A percentile compares a stretch with the other conserved stretches of the same genome.
These are phyloP conservation scores for Penicillium angulare DNA, from an alignment of 495 filamentous ascomycete species.

Conservation along the genomic window DNA sequence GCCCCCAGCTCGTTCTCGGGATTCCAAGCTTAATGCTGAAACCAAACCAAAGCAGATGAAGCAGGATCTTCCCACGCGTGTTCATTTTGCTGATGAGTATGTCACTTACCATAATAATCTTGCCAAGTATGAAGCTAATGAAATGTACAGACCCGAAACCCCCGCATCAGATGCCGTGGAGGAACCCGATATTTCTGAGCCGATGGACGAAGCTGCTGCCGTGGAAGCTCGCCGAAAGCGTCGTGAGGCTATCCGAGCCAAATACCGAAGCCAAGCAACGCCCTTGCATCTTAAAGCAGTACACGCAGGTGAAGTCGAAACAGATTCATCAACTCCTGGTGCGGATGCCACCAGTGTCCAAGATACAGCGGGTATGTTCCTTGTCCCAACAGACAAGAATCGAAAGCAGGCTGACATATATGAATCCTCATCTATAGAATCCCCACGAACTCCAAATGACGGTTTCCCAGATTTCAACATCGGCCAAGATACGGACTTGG, in stretches of 20 bases:
- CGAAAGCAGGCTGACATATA: slow-evolving; percentile 4
- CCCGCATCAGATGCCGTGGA: slow-evolving; percentile 15
- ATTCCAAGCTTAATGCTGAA: slow-evolving; percentile 65
- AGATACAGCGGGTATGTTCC: slow-evolving; percentile 27
- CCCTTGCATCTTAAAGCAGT: slow-evolving; percentile 77
- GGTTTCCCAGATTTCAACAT: slow-evolving; percentile 56
- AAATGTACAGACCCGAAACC: slow-evolving; percentile 7
- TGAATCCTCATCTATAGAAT: neutral
- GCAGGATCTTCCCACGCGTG: slow-evolving; percentile 34
- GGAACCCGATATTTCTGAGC: slow-evolving; percentile 39
- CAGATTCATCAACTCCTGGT: slow-evolving; percentile 53
- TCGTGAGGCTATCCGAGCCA: slow-evolving; percentile 86
- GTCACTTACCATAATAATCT: slow-evolving; percentile 15
- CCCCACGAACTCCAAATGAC: slow-evolving; percentile 39
- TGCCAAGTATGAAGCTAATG: slow-evolving; percentile 9
- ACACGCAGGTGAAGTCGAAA: slow-evolving; percentile 55
- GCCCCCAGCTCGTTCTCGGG: slow-evolving; percentile 52
- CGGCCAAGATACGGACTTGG: slow-evolving; percentile 62
- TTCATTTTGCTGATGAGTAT: slow-evolving; percentile 41
- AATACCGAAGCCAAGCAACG: slow-evolving; percentile 68
- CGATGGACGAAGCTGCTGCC: slow-evolving; percentile 72
- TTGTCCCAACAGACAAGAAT: neutral
- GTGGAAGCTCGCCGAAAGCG: slow-evolving; percentile 84
- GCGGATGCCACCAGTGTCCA: slow-evolving; percentile 35
- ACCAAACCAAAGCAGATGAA: slow-evolving; percentile 59